phyloP scores from a whole-genome alignment of 495 filamentous ascomycete species.

The Penicillium subrubescens region DNA sequence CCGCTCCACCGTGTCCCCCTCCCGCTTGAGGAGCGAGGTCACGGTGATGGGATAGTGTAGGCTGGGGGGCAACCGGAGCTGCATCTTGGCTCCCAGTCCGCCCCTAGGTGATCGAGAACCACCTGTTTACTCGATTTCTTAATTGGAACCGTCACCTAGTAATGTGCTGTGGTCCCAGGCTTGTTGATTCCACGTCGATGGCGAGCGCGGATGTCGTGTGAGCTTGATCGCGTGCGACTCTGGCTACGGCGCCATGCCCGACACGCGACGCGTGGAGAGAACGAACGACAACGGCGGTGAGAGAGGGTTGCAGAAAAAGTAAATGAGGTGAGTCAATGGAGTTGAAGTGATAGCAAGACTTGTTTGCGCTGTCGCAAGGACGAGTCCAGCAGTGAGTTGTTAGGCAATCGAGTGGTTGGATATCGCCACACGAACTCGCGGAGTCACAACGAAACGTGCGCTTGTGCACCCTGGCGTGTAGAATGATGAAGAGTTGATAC shows the following conservation, averaged over 20 bases:
- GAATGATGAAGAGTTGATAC: neutral
- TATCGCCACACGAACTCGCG: constrained; percentile 21
- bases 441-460: constrained; percentile 10
- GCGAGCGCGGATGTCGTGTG: constrained; percentile 14
- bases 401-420: constrained; percentile 9
- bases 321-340: neutral
- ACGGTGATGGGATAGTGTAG: constrained; percentile 96
- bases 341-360: neutral
- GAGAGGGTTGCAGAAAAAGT: neutral
- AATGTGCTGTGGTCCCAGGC: neutral
- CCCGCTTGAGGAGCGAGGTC: constrained; percentile 76
- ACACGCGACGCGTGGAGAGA: constrained; percentile 28
- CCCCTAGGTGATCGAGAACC: constrained; percentile 21
- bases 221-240: constrained; percentile 31
- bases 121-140: constrained; percentile 8
- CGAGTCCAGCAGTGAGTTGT: neutral
- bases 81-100: constrained; percentile 43
- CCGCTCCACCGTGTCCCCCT: constrained; percentile 72
- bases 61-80: constrained; percentile 52
- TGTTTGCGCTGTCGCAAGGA: neutral
- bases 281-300: neutral
- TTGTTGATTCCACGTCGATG: constrained; percentile 10
- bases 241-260: constrained; percentile 41
- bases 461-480: constrained; percentile 21
- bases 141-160: neutral